Base-by-base conservation (phyloP, 129 eudicot genomes). In the Artemisia annua region DNA sequence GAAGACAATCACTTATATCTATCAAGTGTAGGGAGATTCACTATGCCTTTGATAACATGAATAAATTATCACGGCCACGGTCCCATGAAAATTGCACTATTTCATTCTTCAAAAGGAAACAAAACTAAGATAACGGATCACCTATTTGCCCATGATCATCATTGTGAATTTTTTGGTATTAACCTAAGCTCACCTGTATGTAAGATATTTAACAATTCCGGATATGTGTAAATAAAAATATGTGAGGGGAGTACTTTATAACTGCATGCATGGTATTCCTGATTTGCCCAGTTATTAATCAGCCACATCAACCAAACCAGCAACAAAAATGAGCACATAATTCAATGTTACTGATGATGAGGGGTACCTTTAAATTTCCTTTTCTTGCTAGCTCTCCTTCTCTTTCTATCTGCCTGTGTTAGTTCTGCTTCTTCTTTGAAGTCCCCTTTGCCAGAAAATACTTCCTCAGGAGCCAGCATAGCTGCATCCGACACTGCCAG, bases 401-500 rank as follows among this genome's bases (percentile, higher is more conserved):
- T 88, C 82, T 88, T 90, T 79, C 97, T 90, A 69, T 94, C 99
- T 7, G 71, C 91, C 81, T 94, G 91, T 67, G 97, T 90, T 61
- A 90, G 64, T 85, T 94, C 99, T 13, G 90, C 80, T 86, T 94
- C 97, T 78, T 92, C 98, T 76, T 92, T 92, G 35, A 92, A 73
- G 77, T 83, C 95, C 73, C 96, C 95, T 85, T 85, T 89, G 15
- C 98, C 96, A 72, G 98, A 72, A 83, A 85, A 92, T 54, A 89
- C 91, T 82, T 93, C 99, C 80, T 94, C 97, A 56, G 97, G 99
- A 65, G 99, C 99, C 63, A 94, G 93, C 99, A 94, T 94, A 74
- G 97, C 93, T 11, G 97, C 99, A 83, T 94, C 97, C 30, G 99
- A 94, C 48, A 90, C 96, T 1, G 89, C 97, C 76, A 90, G 19